These are phyloP conservation scores for Pyropia yezoensis DNA, from an alignment of 23 red algal species.

Conservation along the genomic window DNA sequence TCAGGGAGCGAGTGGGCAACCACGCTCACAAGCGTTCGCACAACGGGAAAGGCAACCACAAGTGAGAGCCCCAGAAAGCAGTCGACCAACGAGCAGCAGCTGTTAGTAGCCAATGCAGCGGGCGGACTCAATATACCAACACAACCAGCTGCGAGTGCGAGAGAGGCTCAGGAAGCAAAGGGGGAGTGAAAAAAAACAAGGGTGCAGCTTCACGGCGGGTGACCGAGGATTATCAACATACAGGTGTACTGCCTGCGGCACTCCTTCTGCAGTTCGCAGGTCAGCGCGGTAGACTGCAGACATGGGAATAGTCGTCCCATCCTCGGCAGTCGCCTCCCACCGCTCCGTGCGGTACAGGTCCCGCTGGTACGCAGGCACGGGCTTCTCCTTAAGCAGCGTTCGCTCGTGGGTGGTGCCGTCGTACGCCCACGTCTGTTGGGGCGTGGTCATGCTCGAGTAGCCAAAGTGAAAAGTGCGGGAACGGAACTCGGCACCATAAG, in stretches of 20 bases:
- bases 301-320: conserved; percentile 66
- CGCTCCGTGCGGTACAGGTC: conserved; percentile 50
- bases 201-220: too few species aligned
- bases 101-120: too few species aligned
- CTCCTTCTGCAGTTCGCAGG: conserved; percentile 6
- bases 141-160: too few species aligned
- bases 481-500: conserved; percentile 23
- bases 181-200: too few species aligned
- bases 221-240: too few species aligned
- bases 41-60: too few species aligned
- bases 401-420: conserved; percentile 10
- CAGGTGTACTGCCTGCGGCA: conserved; percentile 27
- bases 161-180: too few species aligned
- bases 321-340: conserved; percentile 34
- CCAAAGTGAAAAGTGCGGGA: conserved; percentile 15
- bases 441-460: conserved; percentile 62
- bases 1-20: too few species aligned
- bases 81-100: too few species aligned
- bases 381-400: conserved; percentile 40
- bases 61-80: too few species aligned
- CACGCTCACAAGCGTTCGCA: too few species aligned
- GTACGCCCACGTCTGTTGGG: conserved; percentile 36
- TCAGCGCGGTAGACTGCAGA: conserved; percentile 57
- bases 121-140: too few species aligned
- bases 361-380: conserved; percentile 35